Evolutionary conservation across 345 rosid genomes (phyloP), one percentile per base, ranked within the genome.

Genomic region (Lagerstroemia speciosa): DNA sequence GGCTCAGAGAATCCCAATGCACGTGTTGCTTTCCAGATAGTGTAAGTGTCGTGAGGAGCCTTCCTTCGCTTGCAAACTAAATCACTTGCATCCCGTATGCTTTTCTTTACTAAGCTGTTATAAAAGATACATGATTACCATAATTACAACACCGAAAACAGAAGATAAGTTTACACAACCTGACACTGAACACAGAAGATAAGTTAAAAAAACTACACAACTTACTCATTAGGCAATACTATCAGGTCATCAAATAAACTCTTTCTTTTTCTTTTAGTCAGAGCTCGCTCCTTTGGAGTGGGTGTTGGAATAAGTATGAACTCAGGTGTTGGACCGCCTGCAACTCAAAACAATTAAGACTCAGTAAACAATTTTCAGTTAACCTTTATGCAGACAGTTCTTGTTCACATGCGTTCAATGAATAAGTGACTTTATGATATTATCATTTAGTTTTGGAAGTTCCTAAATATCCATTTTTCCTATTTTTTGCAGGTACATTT

Each of bases 151-250:
- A 33, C n/a, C 57, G 57, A 11, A 52, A 27, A 27, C 29, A 14
- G 9, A n/a, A 8, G 15, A 3, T 20, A n/a, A n/a, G n/a, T n/a
- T n/a, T 3, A 20, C 34, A 66, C 70, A 22, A 71, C 90, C n/a
- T n/a, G n/a, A n/a, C n/a, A n/a, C n/a, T n/a, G n/a, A n/a, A n/a
- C n/a, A n/a, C n/a, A n/a, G n/a, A 58, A 27, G 29, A 5, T 0
- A 58, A 27, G 29, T 0, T 4, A 14, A 58, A 8, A 14, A 4
- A 12, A 26, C 1, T 3, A 20, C 34, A 66, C 70, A 22, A 71
- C 90, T 77, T 89, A 93, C 98, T 69, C 68, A 75, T 82, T 93
- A 29, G 96, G 83, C 76, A 89, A 79, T 53, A 84, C 71, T 27
- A 80, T 75, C 62, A 75, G 70, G 52, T 87, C 86, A 74, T 93